phyloP scores from a whole-genome alignment of 1,284 basidiomycete species.

The Sphaerobolus stellatus region DNA sequence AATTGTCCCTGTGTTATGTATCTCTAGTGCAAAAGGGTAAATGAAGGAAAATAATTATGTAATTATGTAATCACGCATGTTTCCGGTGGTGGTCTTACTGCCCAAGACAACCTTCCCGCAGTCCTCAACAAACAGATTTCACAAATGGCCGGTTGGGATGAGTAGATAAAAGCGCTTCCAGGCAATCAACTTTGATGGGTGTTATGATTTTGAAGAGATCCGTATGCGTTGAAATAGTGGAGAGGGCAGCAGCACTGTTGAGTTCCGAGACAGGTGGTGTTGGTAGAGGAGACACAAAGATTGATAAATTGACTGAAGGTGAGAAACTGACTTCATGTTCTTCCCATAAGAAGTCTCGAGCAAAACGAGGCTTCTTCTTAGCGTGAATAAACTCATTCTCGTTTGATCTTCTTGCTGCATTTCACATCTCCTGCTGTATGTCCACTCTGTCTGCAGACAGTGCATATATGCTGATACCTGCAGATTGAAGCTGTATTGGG shows the following conservation, averaged over 20 bases:
- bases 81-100: too few relatives aligned
- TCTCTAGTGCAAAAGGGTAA: too few relatives aligned
- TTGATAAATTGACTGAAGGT: neutral
- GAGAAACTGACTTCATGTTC: neutral
- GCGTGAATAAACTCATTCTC: neutral
- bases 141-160: slow-evolving; percentile 92
- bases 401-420: neutral
- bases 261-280: slow-evolving; percentile 8
- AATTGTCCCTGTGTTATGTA: too few relatives aligned
- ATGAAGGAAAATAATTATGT: too few relatives aligned
- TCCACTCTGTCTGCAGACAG: neutral
- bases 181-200: slow-evolving; percentile 33
- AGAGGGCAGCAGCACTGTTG: slow-evolving; percentile 3
- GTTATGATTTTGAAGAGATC: slow-evolving; percentile 36
- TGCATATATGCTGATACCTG: slow-evolving; percentile 1
- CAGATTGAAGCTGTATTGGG: neutral
- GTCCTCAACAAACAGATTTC: slow-evolving; percentile 72
- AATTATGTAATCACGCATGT: too few relatives aligned
- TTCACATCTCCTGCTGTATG: neutral
- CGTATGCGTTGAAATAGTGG: slow-evolving; percentile 15
- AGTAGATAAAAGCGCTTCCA: slow-evolving; percentile 26
- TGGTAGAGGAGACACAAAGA: slow-evolving; percentile 12
- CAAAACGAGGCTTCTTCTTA: neutral
- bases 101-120: slow-evolving; percentile 47
- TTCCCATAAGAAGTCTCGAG: neutral